Evolutionary conservation across 192 early-diverging fungal genomes (phyloP).

Genomic region (Entomortierella chlamydospora): DNA sequence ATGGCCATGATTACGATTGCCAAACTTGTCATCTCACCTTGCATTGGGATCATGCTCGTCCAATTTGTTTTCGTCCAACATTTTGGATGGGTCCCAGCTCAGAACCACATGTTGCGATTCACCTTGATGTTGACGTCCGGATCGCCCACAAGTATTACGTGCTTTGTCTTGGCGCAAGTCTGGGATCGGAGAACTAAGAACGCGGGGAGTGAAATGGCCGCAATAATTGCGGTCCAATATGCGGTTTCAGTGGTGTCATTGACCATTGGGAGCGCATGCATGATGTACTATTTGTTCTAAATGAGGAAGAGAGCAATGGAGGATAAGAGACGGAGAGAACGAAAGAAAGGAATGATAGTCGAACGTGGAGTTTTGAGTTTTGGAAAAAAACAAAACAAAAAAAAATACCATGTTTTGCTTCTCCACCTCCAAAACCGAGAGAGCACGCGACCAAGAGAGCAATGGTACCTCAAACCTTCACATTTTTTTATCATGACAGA

Average conservation of each 20-base stretch:
- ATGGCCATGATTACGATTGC: constrained; percentile 37
- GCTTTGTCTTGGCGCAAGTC: constrained; percentile 46
- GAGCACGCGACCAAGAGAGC: too few relatives aligned
- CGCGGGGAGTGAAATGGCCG: constrained; percentile 43
- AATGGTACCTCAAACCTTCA: too few relatives aligned
- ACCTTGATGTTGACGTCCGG: constrained; percentile 41
- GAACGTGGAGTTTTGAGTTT: too few relatives aligned
- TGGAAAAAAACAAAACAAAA: too few relatives aligned
- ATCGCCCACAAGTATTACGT: constrained; percentile 36
- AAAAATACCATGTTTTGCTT: too few relatives aligned
- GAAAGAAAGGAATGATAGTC: too few relatives aligned
- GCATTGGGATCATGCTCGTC: constrained; percentile 13
- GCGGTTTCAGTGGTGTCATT: constrained; percentile 14
- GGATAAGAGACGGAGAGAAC: too few relatives aligned
- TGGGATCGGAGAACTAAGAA: constrained; percentile 46
- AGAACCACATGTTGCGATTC: constrained; percentile 47
- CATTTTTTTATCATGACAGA: too few relatives aligned
- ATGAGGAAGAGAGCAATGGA: too few relatives aligned
- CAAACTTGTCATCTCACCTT: constrained; percentile 31
- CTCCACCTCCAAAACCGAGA: too few relatives aligned
- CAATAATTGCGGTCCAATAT: constrained; percentile 43
- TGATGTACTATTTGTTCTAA: constrained; percentile 52
- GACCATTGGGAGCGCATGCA: constrained; percentile 27
- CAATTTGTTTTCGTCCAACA: constrained; percentile 27
- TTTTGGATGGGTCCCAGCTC: constrained; percentile 19